Evolutionary conservation across 2,329 filamentous ascomycete genomes (phyloP).

Genomic region (Pseudocercospora eumusae): DNA sequence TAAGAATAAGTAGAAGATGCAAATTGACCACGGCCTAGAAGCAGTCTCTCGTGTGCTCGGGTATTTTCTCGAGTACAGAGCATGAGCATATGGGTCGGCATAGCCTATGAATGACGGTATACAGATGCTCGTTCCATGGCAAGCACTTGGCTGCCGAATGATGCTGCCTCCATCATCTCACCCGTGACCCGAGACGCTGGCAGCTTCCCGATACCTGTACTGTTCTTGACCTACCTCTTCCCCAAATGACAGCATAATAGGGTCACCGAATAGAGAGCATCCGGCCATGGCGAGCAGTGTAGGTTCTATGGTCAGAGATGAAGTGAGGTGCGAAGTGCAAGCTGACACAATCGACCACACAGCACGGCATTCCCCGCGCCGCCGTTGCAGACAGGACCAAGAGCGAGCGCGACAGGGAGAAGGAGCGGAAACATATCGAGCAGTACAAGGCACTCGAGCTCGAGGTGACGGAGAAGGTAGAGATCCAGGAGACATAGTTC

Average conservation of each 20-base stretch:
- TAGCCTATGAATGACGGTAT: background rate
- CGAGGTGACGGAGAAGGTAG: slow-evolving; percentile 66
- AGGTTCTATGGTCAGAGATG: slow-evolving; percentile 8
- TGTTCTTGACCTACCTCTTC: background rate
- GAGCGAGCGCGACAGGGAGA: slow-evolving; percentile 69
- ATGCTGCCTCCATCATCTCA: background rate
- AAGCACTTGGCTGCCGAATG: background rate
- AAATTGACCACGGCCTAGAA: background rate
- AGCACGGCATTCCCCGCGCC: slow-evolving; percentile 81
- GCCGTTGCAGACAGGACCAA: slow-evolving; percentile 60
- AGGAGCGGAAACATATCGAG: slow-evolving; percentile 73
- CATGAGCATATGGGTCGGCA: background rate
- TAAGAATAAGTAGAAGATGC: background rate
- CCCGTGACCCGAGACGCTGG: background rate
- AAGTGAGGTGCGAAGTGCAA: slow-evolving; percentile 14
- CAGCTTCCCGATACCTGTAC: no score
- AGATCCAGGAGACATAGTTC: background rate
- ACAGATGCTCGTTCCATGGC: background rate
- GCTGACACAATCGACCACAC: slow-evolving; percentile 29
- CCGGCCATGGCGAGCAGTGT: slow-evolving; percentile 19
- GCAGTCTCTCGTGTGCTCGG: background rate
- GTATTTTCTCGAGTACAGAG: background rate
- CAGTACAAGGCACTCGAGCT: slow-evolving; percentile 73
- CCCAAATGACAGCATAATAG: background rate
- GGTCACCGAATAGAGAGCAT: background rate